phyloP scores from a whole-genome alignment of 768 basidiomycete species.

The Lactarius hengduanensis region DNA sequence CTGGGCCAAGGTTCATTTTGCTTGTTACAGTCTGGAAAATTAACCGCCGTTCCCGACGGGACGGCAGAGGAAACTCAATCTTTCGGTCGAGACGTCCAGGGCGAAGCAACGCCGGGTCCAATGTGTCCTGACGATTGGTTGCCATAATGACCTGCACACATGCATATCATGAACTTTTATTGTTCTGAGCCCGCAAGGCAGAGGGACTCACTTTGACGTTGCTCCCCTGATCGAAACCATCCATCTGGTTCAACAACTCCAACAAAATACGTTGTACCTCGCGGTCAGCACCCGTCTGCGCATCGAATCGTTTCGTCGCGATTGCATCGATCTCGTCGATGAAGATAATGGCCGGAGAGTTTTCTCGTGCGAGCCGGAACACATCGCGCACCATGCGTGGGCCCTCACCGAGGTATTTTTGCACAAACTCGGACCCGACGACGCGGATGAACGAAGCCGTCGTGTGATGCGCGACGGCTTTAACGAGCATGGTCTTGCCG shows the following conservation, averaged over 20 bases:
- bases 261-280: slow-evolving; percentile 98
- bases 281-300: slow-evolving; percentile 97
- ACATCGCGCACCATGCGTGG: slow-evolving; percentile 99
- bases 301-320: slow-evolving; percentile 99
- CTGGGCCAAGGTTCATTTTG: slow-evolving; percentile 97
- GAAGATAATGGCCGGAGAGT: slow-evolving; percentile 97
- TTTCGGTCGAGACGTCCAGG: slow-evolving; percentile 98
- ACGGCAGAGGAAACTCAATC: slow-evolving; percentile 97
- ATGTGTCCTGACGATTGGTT: slow-evolving; percentile 96
- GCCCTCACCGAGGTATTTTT: slow-evolving; percentile 99
- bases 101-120: slow-evolving; percentile 95
- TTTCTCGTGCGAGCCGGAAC: slow-evolving; percentile 95
- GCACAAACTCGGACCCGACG: slow-evolving; percentile 97
- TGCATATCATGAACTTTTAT: background rate
- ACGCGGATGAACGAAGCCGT: slow-evolving; percentile 98
- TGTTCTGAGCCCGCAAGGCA: background rate
- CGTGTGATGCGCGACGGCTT: slow-evolving; percentile 98
- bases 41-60: slow-evolving; percentile 89
- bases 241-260: slow-evolving; percentile 98
- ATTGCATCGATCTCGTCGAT: slow-evolving; percentile 99
- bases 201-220: slow-evolving; percentile 81
- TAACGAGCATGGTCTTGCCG: slow-evolving; percentile 98
- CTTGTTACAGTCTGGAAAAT: slow-evolving; percentile 97
- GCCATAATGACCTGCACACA: slow-evolving; percentile 92
- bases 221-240: slow-evolving; percentile 98